These are phyloP conservation scores for Calonectria naviculata DNA, from an alignment of 2,329 filamentous ascomycete genomes.

Conservation along the genomic window DNA sequence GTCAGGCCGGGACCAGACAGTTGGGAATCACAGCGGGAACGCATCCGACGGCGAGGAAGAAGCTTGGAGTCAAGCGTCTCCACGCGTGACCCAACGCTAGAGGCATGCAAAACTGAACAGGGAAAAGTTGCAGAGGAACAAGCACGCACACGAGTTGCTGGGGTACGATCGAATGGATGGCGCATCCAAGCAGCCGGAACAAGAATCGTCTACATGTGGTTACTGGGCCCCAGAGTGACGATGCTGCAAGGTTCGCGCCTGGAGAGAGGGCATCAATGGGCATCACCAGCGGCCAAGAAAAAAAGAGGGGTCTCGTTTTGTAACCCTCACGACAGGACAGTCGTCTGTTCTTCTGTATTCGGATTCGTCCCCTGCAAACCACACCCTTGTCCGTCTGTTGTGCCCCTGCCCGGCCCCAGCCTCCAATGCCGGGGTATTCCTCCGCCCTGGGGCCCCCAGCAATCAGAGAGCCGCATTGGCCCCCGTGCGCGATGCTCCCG, in stretches of 20 bases:
- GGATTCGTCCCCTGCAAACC: slow-evolving; percentile 1
- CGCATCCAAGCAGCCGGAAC: not conserved
- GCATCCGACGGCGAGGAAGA: slow-evolving; percentile 15
- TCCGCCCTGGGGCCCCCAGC: slow-evolving; percentile 29
- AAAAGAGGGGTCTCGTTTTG: not conserved
- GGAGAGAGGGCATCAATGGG: not conserved
- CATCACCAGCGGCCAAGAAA: not conserved
- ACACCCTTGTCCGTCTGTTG: not conserved
- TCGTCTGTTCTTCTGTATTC: not conserved
- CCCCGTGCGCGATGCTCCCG: slow-evolving; percentile 46
- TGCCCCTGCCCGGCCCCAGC: not conserved
- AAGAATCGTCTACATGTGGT: not conserved
- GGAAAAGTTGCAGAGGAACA: not conserved
- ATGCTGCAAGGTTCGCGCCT: not conserved
- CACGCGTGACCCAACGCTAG: slow-evolving; percentile 3
- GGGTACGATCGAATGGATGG: not conserved
- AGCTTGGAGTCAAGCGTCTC: slow-evolving; percentile 7
- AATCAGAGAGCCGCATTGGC: slow-evolving; percentile 42
- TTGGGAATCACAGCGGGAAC: slow-evolving; percentile 28
- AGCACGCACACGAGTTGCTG: not conserved
- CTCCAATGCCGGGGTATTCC: slow-evolving; percentile 12
- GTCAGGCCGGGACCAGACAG: slow-evolving; percentile 20
- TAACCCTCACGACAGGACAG: not conserved
- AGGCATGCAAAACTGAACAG: slow-evolving; percentile 1
- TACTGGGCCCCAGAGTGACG: not conserved